These are phyloP conservation scores for Pezicula rhizophila DNA, from an alignment of 2,329 filamentous ascomycete genomes.

Conservation along the genomic window DNA sequence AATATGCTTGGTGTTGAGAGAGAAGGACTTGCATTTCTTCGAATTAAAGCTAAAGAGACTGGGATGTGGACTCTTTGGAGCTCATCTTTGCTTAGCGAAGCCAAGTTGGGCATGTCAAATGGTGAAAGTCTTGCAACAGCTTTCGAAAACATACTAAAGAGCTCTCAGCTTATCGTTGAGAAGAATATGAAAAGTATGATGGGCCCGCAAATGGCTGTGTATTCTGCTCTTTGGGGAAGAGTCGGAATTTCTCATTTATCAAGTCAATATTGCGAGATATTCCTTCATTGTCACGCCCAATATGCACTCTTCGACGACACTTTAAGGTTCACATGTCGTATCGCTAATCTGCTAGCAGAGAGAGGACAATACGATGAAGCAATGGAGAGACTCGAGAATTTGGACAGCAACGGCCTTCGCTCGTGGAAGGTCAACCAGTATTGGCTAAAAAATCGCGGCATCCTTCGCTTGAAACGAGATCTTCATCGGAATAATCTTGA, in stretches of 20 bases:
- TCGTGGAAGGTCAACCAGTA: constrained; percentile 75
- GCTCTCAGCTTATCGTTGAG: constrained; percentile 74
- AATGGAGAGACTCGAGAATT: constrained; percentile 48
- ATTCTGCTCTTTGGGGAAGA: constrained; percentile 68
- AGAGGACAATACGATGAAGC: constrained; percentile 68
- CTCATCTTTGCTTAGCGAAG: constrained; percentile 78
- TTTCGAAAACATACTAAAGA: constrained; percentile 74
- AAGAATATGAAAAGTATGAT: constrained; percentile 68
- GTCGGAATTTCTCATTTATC: constrained; percentile 58
- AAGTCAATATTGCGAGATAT: constrained; percentile 61
- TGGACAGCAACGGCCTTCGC: constrained; percentile 57
- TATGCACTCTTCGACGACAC: constrained; percentile 68
- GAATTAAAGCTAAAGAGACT: constrained; percentile 77
- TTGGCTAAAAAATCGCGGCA: constrained; percentile 59
- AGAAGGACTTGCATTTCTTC: constrained; percentile 77
- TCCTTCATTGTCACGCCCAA: constrained; percentile 66
- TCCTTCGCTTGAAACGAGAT: constrained; percentile 59
- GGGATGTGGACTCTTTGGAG: constrained; percentile 83
- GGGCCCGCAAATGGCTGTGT: constrained; percentile 67
- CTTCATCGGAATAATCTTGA: constrained; percentile 51
- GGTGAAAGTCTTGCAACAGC: constrained; percentile 59
- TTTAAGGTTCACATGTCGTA: constrained; percentile 66
- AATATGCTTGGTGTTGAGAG: constrained; percentile 72
- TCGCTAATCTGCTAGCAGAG: constrained; percentile 60
- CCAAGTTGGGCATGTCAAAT: constrained; percentile 69